Evolutionary conservation across 2,329 filamentous ascomycete genomes (phyloP).

Genomic region (Neopestalotiopsis sp.): DNA sequence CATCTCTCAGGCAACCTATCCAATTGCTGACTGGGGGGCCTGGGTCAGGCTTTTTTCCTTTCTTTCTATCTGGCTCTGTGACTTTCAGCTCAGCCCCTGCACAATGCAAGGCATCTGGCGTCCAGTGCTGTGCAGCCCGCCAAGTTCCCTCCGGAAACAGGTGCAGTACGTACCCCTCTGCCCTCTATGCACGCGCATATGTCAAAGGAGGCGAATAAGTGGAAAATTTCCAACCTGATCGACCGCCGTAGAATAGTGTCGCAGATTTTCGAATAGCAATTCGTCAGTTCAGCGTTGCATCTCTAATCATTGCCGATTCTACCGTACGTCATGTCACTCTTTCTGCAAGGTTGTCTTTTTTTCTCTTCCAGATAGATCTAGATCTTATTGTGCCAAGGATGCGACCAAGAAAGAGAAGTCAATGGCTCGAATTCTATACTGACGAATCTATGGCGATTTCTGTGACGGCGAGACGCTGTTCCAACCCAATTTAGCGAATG

Average conservation of each 20-base stretch:
- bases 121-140: too few species aligned
- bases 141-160: too few species aligned
- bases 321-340: neutral
- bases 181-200: neutral
- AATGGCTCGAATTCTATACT: neutral
- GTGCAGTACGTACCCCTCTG: too few species aligned
- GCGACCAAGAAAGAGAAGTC: neutral
- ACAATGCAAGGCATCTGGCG: too few species aligned
- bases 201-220: neutral
- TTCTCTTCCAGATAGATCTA: neutral
- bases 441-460: neutral
- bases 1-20: neutral
- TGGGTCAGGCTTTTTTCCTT: neutral
- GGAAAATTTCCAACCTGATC: constrained; percentile 1
- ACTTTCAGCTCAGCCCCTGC: too few species aligned
- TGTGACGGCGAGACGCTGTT: too few species aligned
- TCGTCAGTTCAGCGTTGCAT: neutral
- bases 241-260: neutral
- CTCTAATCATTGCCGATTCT: neutral
- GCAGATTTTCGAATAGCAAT: neutral
- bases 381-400: neutral
- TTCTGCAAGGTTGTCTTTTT: neutral
- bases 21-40: neutral
- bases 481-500: too few species aligned
- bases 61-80: too few species aligned